These are phyloP conservation scores for Ochetophila trinervis DNA, from an alignment of 306 rosid species.

Conservation along the genomic window DNA sequence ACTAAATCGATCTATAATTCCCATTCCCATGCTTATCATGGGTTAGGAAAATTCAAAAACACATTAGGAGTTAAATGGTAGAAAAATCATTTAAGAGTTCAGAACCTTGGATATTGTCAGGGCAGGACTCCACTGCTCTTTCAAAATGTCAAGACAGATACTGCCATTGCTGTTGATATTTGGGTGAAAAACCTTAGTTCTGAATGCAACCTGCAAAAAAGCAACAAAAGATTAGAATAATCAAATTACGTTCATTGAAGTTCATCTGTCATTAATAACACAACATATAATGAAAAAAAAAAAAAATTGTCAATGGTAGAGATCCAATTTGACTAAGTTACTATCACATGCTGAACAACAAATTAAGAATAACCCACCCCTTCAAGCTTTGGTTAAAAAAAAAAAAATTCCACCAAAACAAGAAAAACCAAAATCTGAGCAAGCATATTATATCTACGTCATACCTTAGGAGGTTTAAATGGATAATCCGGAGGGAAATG, in stretches of 20 bases:
- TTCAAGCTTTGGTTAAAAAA: conserved; percentile 1
- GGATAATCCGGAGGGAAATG: conserved; percentile 93
- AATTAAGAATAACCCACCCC: neutral
- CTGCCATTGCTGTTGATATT: conserved; percentile 92
- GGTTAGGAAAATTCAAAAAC: neutral
- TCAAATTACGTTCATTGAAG: neutral
- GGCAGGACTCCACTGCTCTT: conserved; percentile 88
- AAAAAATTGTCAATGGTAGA: neutral
- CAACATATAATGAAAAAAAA: neutral
- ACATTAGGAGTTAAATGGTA: neutral
- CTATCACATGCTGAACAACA: conserved; percentile 1
- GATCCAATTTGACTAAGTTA: conserved; percentile 1
- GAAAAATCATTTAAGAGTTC: conserved; percentile 15
- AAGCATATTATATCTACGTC: neutral
- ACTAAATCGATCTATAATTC: neutral
- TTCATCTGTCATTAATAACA: neutral
- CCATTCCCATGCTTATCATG: neutral
- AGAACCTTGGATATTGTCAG: conserved; percentile 76
- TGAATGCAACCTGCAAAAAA: conserved; percentile 66
- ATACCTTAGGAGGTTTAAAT: conserved; percentile 81
- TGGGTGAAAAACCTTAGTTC: conserved; percentile 87
- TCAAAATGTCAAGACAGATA: conserved; percentile 82
- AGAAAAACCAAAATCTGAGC: too few species aligned
- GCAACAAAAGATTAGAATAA: conserved; percentile 8
- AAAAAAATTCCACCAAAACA: neutral